A percentile compares a stretch with the other conserved stretches of the same genome.
Conservation (phyloP, 2,329 filamentous ascomycete species). For the Penicillium sp. region DNA sequence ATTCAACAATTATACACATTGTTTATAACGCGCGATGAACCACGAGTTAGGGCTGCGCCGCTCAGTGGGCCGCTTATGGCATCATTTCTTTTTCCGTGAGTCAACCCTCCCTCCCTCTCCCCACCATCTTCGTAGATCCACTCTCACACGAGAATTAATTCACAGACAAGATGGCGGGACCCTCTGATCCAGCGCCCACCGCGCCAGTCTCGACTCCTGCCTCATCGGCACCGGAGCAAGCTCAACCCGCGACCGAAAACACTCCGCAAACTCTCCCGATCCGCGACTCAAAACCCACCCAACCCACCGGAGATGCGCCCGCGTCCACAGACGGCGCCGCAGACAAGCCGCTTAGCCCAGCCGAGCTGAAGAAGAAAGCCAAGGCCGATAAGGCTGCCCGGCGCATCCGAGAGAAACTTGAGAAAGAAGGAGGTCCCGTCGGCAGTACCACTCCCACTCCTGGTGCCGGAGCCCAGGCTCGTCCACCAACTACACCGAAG, state of each 20-base stretch:
- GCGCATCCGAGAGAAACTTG: constrained; percentile 68
- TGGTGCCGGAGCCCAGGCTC: constrained; percentile 33
- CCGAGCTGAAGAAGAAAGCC: constrained; percentile 82
- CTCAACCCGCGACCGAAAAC: constrained; percentile 21
- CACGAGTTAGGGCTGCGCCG: constrained; percentile 28
- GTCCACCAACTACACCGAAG: constrained; percentile 28
- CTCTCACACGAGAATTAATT: constrained; percentile 22
- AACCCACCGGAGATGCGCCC: constrained; percentile 24
- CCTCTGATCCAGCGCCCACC: constrained; percentile 24
- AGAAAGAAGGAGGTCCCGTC: constrained; percentile 47
- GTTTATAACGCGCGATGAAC: not conserved
- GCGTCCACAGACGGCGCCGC: constrained; percentile 23
- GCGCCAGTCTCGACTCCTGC: constrained; percentile 17
- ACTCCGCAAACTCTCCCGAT: constrained; percentile 25
- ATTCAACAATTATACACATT: not conserved
- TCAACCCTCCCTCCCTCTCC: constrained; percentile 29
- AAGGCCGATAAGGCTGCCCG: constrained; percentile 90
- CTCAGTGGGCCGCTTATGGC: constrained; percentile 34
- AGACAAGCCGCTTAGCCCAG: constrained; percentile 47
- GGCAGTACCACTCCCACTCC: constrained; percentile 37
- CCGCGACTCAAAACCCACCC: constrained; percentile 26
- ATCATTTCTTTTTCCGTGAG: constrained; percentile 36
- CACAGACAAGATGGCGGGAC: constrained; percentile 29
- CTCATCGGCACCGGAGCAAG: constrained; percentile 15
- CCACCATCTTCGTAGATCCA: constrained; percentile 30